Evolutionary conservation across 2,329 filamentous ascomycete genomes (phyloP), one percentile per base, ranked within the genome.

Genomic region (Aspergillus persii): DNA sequence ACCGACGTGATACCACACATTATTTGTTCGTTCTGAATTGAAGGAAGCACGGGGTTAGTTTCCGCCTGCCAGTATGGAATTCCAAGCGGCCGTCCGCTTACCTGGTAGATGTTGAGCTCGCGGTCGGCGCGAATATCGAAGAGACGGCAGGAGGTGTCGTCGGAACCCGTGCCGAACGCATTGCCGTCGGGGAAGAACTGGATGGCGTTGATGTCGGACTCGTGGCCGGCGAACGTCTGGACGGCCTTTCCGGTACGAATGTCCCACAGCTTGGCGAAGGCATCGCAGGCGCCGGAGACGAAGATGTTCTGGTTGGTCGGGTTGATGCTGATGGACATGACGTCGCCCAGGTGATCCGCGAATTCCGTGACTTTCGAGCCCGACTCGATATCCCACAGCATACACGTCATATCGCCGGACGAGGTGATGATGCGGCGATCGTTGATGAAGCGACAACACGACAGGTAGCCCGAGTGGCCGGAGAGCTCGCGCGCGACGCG

Each of bases 241-340:
- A 96, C 93, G 66, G 95, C 96, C 84, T 97, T 97, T 72, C 96
- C 94, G 66, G 95, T 93, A 74, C 95, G 91, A 69, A 98, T 96
- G 81, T 99, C 95, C 95, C 95, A 99, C 58, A 99, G 82, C 81
- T 99, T 99, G 59, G 95, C 95, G 74, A 98, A 99, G 15, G 94
- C 93, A 77, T 99, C 95, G 79, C 95, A 99, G 70, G 95, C 95
- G 76, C 95, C 95, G n/a, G 95, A 98, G 65, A 98, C 95, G 76
- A 99, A 99, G 64, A 96, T 95, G 80, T 98, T 98, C 79, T 96
- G 93, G 81, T 98, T 97, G 63, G 96, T 96, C 1, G 95, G 95
- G 81, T 99, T 98, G 78, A 99, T 91, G 84, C 94, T 98, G 80
- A 98, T 92, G 83, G 94, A 98, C 95, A 99, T 99, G 68, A 99